Base-by-base conservation (phyloP, 176 grass and related monocot genomes). In the Saccharum spontaneum region DNA sequence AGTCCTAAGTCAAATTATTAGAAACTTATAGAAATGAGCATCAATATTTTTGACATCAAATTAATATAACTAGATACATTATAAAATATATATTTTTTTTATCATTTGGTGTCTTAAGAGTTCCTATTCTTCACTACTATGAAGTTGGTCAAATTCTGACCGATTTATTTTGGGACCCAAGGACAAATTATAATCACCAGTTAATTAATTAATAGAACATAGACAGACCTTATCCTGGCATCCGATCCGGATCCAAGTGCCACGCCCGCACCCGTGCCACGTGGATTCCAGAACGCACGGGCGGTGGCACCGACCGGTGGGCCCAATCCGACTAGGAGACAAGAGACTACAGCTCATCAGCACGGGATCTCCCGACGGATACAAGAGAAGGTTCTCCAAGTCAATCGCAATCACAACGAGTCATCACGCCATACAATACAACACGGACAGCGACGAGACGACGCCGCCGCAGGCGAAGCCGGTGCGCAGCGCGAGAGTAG, bases 341-440 rank as follows among this genome's bases (percentile, higher is more conserved):
- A 59, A 59, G 7, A n/a, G 6, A 20, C 26, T 50, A 30, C 73
- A 76, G 18, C 48, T 37, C 48, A 34, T 17, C 30, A 22, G 8
- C 60, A 64, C 24, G 23, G 61, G 23, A 64, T 14, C n/a, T 23
- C 61, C 24, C 24, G 24, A 26, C 61, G 61, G 22, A 23, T 23
- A 59, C 44, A 1, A 45, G 34, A 77, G 55, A 78, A 41, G 20
- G 22, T 78, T 77, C 75, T 15, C 37, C 76, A 78, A 82, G 79
- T 82, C 79, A 71, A 50, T 68, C 43, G 6, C 78, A 52, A 71
- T 71, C 79, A 54, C 52, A 11, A n/a, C 6, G 54, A 10, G 75
- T 64, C 55, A 12, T 39, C 75, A 82, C 79, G 79, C 79, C 66
- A 71, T 70, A 82, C 66, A 71, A 71, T 70, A 82, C 66, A 71